Evolutionary conservation across 371 early-diverging fungal species (phyloP).

Genomic region (Syncephalastrum monosporum): DNA sequence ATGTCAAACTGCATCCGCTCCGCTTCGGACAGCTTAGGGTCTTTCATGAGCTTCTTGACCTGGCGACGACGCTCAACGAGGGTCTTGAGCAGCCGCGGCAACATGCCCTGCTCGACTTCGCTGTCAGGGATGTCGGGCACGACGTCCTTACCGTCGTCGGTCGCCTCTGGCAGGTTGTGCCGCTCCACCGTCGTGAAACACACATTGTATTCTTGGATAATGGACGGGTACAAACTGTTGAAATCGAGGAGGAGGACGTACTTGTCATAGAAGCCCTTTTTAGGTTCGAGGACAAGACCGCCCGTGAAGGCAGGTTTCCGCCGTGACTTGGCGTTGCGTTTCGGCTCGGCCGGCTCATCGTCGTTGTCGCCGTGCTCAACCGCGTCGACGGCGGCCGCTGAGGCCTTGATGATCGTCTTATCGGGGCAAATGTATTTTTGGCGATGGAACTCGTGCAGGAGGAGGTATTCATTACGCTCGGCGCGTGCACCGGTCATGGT

Average conservation of each 20-base stretch:
- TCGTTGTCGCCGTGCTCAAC: conserved; percentile 54
- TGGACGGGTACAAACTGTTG: conserved; percentile 99
- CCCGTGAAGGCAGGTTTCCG: conserved; percentile 96
- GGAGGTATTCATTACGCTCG: conserved; percentile 97
- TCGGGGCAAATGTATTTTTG: conserved; percentile 93
- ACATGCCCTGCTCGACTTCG: conserved; percentile 69
- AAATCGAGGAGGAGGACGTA: conserved; percentile 98
- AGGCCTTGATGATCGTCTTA: conserved; percentile 43
- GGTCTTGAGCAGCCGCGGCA: conserved; percentile 89
- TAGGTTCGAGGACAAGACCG: conserved; percentile 98
- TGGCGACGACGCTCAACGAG: conserved; percentile 91
- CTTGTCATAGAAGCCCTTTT: conserved; percentile 96
- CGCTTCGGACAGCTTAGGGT: conserved; percentile 55
- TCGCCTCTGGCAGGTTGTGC: conserved; percentile 15
- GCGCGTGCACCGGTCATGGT: conserved; percentile 95
- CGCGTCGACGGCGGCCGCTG: conserved; percentile 37
- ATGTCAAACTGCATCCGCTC: conserved; percentile 82
- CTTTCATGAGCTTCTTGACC: conserved; percentile 93
- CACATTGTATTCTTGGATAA: conserved; percentile 99
- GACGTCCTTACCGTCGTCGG: conserved; percentile 52
- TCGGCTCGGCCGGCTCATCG: conserved; percentile 8
- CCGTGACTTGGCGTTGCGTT: conserved; percentile 26
- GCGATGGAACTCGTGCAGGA: conserved; percentile 96
- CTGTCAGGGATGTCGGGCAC: conserved; percentile 81
- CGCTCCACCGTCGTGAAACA: conserved; percentile 98